Evolutionary conservation across 331 rosid species (phyloP).

Genomic region (Erythrophleum ivorense): DNA sequence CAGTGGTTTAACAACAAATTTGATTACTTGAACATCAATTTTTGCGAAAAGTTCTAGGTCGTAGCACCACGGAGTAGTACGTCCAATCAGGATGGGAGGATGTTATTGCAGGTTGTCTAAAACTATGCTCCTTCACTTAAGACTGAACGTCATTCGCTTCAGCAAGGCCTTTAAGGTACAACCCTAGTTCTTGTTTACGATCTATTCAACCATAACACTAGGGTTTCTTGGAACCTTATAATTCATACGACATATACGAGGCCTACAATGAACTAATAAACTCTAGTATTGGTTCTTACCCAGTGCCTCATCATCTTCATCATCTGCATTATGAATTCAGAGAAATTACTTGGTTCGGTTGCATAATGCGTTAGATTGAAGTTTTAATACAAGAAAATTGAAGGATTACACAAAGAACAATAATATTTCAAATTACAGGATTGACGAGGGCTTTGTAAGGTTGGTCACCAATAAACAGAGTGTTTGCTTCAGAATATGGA

Average conservation of each 20-base stretch:
- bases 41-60: too few relatives aligned
- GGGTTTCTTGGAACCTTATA: not conserved
- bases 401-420: not conserved
- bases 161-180: conserved; percentile 47
- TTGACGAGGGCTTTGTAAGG: conserved; percentile 56
- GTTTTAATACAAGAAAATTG: not conserved
- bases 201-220: conserved; percentile 9
- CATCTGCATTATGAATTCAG: conserved; percentile 12
- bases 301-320: conserved; percentile 26
- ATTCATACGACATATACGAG: too few relatives aligned
- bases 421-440: conserved; percentile 31
- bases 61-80: conserved; percentile 38
- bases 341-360: conserved; percentile 49
- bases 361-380: not conserved
- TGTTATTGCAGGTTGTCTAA: conserved; percentile 51
- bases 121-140: conserved; percentile 50
- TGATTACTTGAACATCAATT: not conserved
- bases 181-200: conserved; percentile 43
- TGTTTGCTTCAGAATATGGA: conserved; percentile 36
- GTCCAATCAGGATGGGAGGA: conserved; percentile 50
- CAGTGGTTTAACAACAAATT: too few relatives aligned
- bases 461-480: conserved; percentile 46
- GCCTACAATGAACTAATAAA: too few relatives aligned
- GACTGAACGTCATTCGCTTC: conserved; percentile 49
- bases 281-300: conserved; percentile 38